Evolutionary conservation across 768 basidiomycete genomes (phyloP).

Genomic region (Mycena indigotica): DNA sequence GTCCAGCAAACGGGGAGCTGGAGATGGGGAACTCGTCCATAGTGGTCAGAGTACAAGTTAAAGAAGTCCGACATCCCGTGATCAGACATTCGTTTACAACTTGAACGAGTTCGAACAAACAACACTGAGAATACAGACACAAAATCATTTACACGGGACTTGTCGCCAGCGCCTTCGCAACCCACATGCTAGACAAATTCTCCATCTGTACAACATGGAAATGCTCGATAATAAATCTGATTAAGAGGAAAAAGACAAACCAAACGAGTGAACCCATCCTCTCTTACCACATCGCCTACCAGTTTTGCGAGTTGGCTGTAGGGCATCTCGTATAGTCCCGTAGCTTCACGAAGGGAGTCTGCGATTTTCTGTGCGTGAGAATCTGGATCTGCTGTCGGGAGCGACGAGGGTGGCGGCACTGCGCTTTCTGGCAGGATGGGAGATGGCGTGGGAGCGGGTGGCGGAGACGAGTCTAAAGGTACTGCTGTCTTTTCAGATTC

Average conservation of each 20-base stretch:
- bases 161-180: conserved; percentile 35
- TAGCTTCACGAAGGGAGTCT: conserved; percentile 44
- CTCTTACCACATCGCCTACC: conserved; percentile 63
- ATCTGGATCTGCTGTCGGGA: conserved; percentile 28
- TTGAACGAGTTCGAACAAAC: too few species aligned
- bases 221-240: background rate
- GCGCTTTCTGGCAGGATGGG: background rate
- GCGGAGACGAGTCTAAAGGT: background rate
- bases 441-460: background rate
- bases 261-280: conserved; percentile 78
- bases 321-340: conserved; percentile 57
- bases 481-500: background rate
- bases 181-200: conserved; percentile 56
- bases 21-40: background rate
- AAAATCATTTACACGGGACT: background rate
- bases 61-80: too few species aligned
- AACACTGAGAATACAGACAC: too few species aligned
- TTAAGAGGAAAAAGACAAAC: conserved; percentile 40
- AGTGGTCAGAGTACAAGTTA: too few species aligned
- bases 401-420: conserved; percentile 27
- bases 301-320: conserved; percentile 54
- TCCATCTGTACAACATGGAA: conserved; percentile 45
- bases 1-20: background rate
- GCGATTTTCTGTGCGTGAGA: conserved; percentile 27
- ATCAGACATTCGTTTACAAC: too few species aligned